Conservation (phyloP, 2,329 filamentous ascomycete genomes). For the Fusarium chuoi region DNA sequence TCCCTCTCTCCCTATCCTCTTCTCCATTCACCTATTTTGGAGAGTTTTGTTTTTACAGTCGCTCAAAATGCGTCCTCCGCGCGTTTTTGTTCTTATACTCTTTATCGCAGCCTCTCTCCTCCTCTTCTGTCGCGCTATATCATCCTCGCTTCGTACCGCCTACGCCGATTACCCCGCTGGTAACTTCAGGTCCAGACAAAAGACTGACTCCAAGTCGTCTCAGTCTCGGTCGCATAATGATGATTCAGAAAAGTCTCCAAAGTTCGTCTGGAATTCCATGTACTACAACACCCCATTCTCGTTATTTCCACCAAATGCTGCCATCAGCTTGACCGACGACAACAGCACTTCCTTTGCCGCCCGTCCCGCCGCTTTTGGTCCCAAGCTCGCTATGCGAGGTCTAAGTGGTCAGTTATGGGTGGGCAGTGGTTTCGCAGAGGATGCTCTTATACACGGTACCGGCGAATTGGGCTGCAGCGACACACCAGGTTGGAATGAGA, state of each 20-base stretch:
- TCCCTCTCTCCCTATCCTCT: not conserved
- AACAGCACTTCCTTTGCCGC: conserved; percentile 98
- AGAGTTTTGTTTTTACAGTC: conserved; percentile 6
- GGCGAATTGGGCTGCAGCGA: conserved; percentile 96
- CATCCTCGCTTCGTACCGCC: conserved; percentile 48
- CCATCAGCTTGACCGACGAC: conserved; percentile 96
- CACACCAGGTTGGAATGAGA: conserved; percentile 85
- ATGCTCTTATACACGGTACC: conserved; percentile 70
- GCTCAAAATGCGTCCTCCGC: conserved; percentile 63
- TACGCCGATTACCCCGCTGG: conserved; percentile 44
- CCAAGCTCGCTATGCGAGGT: conserved; percentile 77
- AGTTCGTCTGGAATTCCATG: conserved; percentile 61
- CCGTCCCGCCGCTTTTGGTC: conserved; percentile 91
- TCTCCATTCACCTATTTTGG: conserved; percentile 5
- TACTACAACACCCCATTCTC: conserved; percentile 82
- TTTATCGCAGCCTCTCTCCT: conserved; percentile 65
- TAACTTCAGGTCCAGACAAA: conserved; percentile 36
- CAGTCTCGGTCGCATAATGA: conserved; percentile 14
- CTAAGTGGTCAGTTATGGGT: conserved; percentile 93
- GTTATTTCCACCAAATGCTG: conserved; percentile 92
- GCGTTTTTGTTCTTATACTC: conserved; percentile 64
- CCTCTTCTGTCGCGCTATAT: conserved; percentile 64
- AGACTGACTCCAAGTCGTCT: conserved; percentile 18
- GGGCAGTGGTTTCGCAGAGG: conserved; percentile 89
- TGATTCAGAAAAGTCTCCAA: conserved; percentile 27